Base-by-base conservation (phyloP, 2,329 filamentous ascomycete genomes). In the Rhinocladiella similis region DNA sequence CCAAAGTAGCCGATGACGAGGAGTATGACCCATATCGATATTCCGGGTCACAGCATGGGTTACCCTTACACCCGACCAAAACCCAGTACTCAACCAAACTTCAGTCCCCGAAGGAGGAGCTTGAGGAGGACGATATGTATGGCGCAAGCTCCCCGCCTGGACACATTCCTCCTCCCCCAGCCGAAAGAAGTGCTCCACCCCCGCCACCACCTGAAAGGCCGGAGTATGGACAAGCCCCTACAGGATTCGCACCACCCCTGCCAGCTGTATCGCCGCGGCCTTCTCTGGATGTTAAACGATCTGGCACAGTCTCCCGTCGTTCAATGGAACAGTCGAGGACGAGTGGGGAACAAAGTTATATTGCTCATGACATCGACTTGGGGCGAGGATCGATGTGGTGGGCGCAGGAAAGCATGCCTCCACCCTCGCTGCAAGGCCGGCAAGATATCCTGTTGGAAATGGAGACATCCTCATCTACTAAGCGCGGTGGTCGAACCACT, bases 291-390 rank as follows among this genome's bases (percentile, higher is more conserved):
- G 74, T 86, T 12, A 76, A 80, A 35, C 80, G 87, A 57, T 73
- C 73, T 14, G 70, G 75, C 25, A 73, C 74, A 3, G 75, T 72
- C 51, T 68, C 75, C 22, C 81, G 85, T 53, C 75, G 81, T 56
- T 96, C 91, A 2, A 84, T 89, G 72, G 94, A 99, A 63, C 77
- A 89, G 54, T 73, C 82, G 38, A 84, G 93, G 46, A 87, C 90
- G 1, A 88, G 87, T 5, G 81, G 86, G 57, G 90, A 93, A 63
- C 85, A 87, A 43, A 90, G 91, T 1, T 95, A 86, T 68, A 93
- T 97, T 60, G 94, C 94, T 39, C 87, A 86, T 54, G 92, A 97
- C 58, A 75, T 97, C 54, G 92, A 97, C 67, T 78, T 97, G 36
- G 86, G 84, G 12, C 78, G 83, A 43, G 80, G 82, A 48, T 89